Evolutionary conservation across 2,329 filamentous ascomycete species (phyloP).

Genomic region (Hymenoscyphus scutula): DNA sequence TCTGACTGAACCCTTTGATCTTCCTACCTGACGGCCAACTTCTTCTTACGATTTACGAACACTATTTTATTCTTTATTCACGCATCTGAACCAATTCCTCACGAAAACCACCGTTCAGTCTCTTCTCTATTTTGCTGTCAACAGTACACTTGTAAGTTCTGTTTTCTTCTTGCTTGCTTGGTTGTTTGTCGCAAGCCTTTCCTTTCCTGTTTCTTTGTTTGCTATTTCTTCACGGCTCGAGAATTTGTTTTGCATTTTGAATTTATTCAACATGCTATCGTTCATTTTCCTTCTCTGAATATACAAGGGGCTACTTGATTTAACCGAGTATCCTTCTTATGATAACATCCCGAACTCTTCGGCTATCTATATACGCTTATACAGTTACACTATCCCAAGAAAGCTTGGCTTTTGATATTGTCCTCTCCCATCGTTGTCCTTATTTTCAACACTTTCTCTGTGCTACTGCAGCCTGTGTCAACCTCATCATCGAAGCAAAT

Average conservation of each 20-base stretch:
- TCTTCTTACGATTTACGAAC: neutral
- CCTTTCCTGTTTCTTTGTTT: neutral
- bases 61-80: neutral
- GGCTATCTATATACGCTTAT: neutral
- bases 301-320: neutral
- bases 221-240: neutral
- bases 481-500: neutral
- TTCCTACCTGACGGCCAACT: neutral
- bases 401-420: neutral
- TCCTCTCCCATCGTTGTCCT: neutral
- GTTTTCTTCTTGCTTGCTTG: too few relatives aligned
- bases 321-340: neutral
- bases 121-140: neutral
- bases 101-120: too few relatives aligned
- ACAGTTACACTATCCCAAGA: neutral
- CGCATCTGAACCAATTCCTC: neutral
- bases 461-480: neutral
- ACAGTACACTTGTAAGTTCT: neutral
- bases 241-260: neutral
- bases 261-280: neutral
- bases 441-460: neutral
- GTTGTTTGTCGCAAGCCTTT: neutral
- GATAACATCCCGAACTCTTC: too few relatives aligned
- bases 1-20: too few relatives aligned
- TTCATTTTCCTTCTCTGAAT: neutral